Evolutionary conservation across 2,329 filamentous ascomycete species (phyloP).

Genomic region (Claviceps sp.): DNA sequence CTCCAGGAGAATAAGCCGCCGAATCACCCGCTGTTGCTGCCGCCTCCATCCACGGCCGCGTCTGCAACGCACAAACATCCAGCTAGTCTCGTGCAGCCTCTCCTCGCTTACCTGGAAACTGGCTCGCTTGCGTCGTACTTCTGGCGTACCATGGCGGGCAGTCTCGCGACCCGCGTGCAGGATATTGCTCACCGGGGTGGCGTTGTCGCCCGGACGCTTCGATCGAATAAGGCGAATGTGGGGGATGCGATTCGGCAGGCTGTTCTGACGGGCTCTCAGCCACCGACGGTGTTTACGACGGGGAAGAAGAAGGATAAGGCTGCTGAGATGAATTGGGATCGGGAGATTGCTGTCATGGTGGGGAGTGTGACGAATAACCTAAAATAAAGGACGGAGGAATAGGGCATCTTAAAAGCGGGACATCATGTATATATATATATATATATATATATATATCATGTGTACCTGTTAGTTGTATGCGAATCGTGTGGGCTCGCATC

Average conservation of each 20-base stretch:
- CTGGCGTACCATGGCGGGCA: conserved; percentile 78
- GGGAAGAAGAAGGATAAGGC: conserved; percentile 31
- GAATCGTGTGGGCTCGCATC: too few relatives aligned
- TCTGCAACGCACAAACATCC: conserved; percentile 22
- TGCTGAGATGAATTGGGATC: conserved; percentile 55
- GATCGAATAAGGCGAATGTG: conserved; percentile 60
- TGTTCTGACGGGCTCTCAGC: conserved; percentile 62
- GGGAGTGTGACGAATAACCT: conserved; percentile 58
- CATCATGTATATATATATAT: background rate
- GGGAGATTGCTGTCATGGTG: conserved; percentile 91
- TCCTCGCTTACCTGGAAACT: conserved; percentile 72
- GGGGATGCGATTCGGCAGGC: conserved; percentile 70
- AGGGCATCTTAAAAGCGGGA: too few relatives aligned
- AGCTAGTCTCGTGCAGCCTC: conserved; percentile 53
- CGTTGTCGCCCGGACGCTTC: conserved; percentile 67
- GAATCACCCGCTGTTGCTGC: conserved; percentile 52
- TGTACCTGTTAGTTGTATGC: too few relatives aligned
- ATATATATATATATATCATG: background rate
- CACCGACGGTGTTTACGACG: conserved; percentile 41
- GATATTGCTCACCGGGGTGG: conserved; percentile 77
- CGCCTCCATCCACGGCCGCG: conserved; percentile 8
- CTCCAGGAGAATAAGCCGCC: conserved; percentile 57
- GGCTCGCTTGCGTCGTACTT: conserved; percentile 81
- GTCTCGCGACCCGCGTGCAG: conserved; percentile 62
- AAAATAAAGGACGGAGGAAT: conserved; percentile 13